Base-by-base conservation (phyloP, 345 rosid genomes). In the Heritiera littoralis region DNA sequence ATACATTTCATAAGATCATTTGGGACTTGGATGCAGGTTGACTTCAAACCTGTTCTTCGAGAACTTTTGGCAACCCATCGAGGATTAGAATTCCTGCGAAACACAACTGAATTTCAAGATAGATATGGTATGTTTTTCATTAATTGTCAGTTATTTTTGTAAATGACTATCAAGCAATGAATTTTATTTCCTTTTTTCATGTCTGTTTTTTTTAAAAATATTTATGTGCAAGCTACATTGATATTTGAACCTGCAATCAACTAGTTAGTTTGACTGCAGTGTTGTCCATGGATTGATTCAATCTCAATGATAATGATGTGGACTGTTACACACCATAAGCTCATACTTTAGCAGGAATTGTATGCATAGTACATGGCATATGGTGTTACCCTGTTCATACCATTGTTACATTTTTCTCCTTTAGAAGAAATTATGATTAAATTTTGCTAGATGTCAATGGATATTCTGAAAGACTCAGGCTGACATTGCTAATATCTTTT, bases 41-140 rank as follows among this genome's bases (percentile, higher is more conserved):
- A 93, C 85, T 95, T 95, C 85, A 89, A 88, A 83, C 95, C 97
- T 76, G 80, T 95, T 58, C 92, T 95, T 82, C 90, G 81, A 78
- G 98, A 91, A 84, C 88, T 95, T 81, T 83, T 95, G 84, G 86
- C 86, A 49, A 83, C 92, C 72, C 99, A 95, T 89, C 97, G 94
- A 30, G 98, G 97, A 60, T 85, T 95, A 83, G 93, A 95, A 82
- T 92, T 93, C 81, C 84, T 91, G 79, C 88, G 84, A 56, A 86
- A 86, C 83, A 88, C 93, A 30, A 97, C 97, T 73, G 97, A 93
- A 83, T 91, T 90, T 83, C 98, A 91, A 86, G 95, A 95, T 83
- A 88, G 94, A 93, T 95, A 95, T 81, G 95, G 99, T 93, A 23
- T n/a, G 17, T 23, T 23, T 70, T 48, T 70, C 30, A 48, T 70